Evolutionary conservation across 2,329 filamentous ascomycete genomes (phyloP).

Genomic region (Aspergillus phoenicis): DNA sequence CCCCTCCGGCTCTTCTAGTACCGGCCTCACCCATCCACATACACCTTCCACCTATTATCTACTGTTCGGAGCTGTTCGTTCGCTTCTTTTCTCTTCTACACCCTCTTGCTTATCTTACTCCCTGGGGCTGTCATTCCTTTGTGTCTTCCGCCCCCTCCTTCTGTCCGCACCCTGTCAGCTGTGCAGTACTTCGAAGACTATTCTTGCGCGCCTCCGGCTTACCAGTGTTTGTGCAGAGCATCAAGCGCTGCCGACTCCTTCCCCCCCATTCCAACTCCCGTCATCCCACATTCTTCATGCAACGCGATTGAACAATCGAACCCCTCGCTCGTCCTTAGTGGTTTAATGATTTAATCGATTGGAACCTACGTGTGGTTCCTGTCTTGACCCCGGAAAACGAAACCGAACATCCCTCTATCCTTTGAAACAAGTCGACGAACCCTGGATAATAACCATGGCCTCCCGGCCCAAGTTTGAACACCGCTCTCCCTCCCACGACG

Average conservation of each 20-base stretch:
- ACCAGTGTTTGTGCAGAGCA: conserved; percentile 8
- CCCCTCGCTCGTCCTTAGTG: conserved; percentile 7
- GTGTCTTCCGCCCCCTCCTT: conserved; percentile 16
- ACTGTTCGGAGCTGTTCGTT: conserved; percentile 18
- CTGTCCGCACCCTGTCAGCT: conserved; percentile 7
- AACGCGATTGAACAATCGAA: conserved; percentile 9
- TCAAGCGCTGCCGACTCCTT: conserved; percentile 1
- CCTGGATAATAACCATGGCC: conserved; percentile 47
- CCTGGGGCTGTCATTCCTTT: conserved; percentile 26
- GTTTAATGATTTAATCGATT: conserved; percentile 20
- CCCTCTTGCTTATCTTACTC: conserved; percentile 12
- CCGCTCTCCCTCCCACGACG: conserved; percentile 60
- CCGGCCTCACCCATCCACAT: background rate
- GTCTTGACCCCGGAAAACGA: background rate
- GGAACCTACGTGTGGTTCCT: background rate
- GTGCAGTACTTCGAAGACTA: background rate
- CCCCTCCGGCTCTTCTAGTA: conserved; percentile 6
- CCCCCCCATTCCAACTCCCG: background rate
- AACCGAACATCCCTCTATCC: conserved; percentile 5
- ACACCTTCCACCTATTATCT: conserved; percentile 10
- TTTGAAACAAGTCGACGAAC: conserved; percentile 11
- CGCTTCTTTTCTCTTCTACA: conserved; percentile 7
- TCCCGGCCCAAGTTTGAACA: conserved; percentile 62
- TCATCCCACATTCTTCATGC: conserved; percentile 14
- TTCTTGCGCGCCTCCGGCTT: conserved; percentile 7